These are phyloP conservation scores for Naganishia sp. DNA, from an alignment of 1,284 basidiomycete species.

Conservation along the genomic window DNA sequence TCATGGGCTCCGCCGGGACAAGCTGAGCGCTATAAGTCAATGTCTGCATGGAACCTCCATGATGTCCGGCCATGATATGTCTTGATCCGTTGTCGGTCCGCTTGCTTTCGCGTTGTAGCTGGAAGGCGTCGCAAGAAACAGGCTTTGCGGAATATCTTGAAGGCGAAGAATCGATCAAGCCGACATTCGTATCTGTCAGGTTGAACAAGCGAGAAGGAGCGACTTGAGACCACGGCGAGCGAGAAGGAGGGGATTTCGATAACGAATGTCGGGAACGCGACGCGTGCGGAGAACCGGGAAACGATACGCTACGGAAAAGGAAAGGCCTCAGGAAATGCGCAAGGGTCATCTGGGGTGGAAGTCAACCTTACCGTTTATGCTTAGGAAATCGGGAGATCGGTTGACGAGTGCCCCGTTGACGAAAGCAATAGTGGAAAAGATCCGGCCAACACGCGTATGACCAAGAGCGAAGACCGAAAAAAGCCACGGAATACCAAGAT, in stretches of 20 bases:
- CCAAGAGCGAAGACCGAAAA: conserved; percentile 3
- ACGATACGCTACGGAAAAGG: not conserved
- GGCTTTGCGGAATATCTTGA: not conserved
- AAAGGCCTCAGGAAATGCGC: not conserved
- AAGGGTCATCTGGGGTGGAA: no score
- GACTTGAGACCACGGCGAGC: no score
- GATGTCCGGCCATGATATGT: conserved; percentile 14
- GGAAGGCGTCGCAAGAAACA: not conserved
- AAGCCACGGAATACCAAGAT: conserved; percentile 2
- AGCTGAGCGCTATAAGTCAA: conserved; percentile 18
- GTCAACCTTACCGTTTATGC: not conserved
- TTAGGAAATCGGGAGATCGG: not conserved
- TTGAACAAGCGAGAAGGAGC: not conserved
- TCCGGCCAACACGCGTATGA: not conserved
- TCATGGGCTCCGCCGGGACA: conserved; percentile 10
- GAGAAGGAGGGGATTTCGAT: not conserved
- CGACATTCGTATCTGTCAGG: conserved; percentile 11
- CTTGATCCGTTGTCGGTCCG: not conserved
- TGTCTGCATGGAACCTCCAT: conserved; percentile 17
- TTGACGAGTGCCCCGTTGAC: no score
- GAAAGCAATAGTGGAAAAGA: not conserved
- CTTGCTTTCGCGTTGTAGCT: not conserved
- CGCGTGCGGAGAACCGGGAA: not conserved
- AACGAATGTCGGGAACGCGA: conserved; percentile 2
- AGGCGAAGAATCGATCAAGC: not conserved